Percentiles rank a stretch among this genome's conserved stretches.
Evolutionary conservation across 164 flowering plant genomes (phyloP).

Genomic region (Kalanchoe fedtschenkoi): DNA sequence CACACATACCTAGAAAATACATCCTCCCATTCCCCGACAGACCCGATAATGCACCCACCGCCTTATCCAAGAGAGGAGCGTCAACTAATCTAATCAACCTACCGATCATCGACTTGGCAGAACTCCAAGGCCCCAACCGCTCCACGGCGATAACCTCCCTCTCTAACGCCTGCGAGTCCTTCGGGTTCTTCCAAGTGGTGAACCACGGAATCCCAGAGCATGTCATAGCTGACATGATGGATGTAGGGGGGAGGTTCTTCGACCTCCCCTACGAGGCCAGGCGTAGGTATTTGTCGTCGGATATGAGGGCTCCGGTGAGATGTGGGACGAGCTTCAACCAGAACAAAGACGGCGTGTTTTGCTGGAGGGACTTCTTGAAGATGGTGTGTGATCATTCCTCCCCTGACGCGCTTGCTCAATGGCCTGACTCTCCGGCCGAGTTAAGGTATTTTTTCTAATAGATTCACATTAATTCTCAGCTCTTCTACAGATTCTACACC

Average conservation of each 20-base stretch:
- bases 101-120: conserved; percentile 63
- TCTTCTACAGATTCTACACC: not conserved
- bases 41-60: conserved; percentile 17
- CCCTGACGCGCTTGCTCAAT: conserved; percentile 35
- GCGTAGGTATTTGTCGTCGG: conserved; percentile 53
- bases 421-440: conserved; percentile 79
- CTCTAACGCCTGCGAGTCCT: conserved; percentile 56
- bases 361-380: conserved; percentile 94
- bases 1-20: conserved; percentile 60
- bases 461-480: not conserved
- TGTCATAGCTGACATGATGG: conserved; percentile 29
- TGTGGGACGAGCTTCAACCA: conserved; percentile 90
- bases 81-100: conserved; percentile 21
- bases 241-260: conserved; percentile 49
- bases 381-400: conserved; percentile 41
- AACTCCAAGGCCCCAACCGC: conserved; percentile 46
- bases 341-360: conserved; percentile 63
- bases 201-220: conserved; percentile 60
- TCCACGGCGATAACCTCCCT: conserved; percentile 41
- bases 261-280: conserved; percentile 69
- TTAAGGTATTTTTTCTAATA: conserved; percentile 33
- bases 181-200: conserved; percentile 23
- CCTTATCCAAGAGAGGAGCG: not conserved
- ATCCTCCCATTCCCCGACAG: conserved; percentile 50
- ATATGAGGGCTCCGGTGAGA: conserved; percentile 54